Percentiles rank a stretch among this genome's conserved stretches.
These are phyloP conservation scores for Capsicum chinense DNA, from an alignment of 257 asterid genomes.

Conservation along the genomic window DNA sequence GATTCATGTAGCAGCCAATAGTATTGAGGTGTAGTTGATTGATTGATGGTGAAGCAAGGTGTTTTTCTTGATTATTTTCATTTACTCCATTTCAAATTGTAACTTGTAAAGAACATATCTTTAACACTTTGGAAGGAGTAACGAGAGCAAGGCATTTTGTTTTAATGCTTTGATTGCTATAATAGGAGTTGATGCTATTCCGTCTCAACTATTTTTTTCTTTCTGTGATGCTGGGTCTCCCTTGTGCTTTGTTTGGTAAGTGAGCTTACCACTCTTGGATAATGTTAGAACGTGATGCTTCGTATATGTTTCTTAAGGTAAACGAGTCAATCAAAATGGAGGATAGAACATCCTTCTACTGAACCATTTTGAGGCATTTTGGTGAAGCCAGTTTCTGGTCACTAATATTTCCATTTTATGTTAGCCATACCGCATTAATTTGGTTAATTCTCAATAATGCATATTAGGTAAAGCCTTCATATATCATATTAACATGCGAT, in stretches of 20 bases:
- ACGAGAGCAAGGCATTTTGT: not conserved
- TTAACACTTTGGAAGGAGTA: not conserved
- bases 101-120: not conserved
- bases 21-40: not conserved
- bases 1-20: not conserved
- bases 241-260: not conserved
- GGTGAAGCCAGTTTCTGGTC: not conserved
- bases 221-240: not conserved
- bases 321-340: not conserved
- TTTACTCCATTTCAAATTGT: not conserved
- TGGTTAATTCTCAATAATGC: not conserved
- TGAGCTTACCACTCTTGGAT: not conserved
- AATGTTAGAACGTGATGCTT: not conserved
- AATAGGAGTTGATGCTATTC: not conserved
- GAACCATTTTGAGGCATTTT: not conserved
- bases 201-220: not conserved
- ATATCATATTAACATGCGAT: not conserved
- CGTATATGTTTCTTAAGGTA: not conserved
- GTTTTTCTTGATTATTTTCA: not conserved
- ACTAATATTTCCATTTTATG: not conserved
- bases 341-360: not conserved
- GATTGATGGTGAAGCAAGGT: not conserved
- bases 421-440: not conserved
- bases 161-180: not conserved
- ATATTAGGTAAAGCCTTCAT: not conserved